Evolutionary conservation across 495 filamentous ascomycete genomes (phyloP), one percentile per base, ranked within the genome.

Genomic region (Massariosphaeria phaeospora): DNA sequence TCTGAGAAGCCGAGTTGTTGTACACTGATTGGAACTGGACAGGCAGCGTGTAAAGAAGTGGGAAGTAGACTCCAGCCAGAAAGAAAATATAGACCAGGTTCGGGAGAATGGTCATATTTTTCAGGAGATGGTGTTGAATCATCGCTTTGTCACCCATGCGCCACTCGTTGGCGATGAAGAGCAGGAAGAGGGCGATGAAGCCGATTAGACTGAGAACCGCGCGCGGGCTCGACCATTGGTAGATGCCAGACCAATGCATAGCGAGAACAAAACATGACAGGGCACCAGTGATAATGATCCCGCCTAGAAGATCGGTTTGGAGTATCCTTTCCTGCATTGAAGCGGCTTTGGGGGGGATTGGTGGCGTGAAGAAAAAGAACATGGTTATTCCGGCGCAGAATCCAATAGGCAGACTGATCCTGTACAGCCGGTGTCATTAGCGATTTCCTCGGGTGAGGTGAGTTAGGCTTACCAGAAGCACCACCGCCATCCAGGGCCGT

Each of bases 401-500:
- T 20, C 77, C 77, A 26, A 79, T 66, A 0, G 77, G 77, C 3
- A 79, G 69, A 52, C 77, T 78, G 58, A 80, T 71, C 52, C 51
- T 45, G 2, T 11, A 46, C 2, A 10, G 26, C 23, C 20, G 48
- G 15, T 23, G 10, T 15, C 7, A 15, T 44, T 44, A 27, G 18
- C 9, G 10, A 27, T 3, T 3, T 8, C 9, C 40, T 5, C 21
- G 17, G 17, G 40, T 11, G 17, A 7, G 10, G 26, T 33, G 2
- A 42, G 9, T 26, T 13, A 34, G 5, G 18, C 13, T 13, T 23
- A 39, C 64, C 80, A 89, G 69, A 93, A 90, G 61, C 85, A 91
- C 86, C 86, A 91, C 43, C 88, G 71, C 88, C 88, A 93, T 1
- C 78, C 76, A 5, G 80, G 67, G n/a, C 76, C 48, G 42, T 66